Evolutionary conservation across 2,329 filamentous ascomycete genomes (phyloP).

Genomic region (Monilinia aucupariae): DNA sequence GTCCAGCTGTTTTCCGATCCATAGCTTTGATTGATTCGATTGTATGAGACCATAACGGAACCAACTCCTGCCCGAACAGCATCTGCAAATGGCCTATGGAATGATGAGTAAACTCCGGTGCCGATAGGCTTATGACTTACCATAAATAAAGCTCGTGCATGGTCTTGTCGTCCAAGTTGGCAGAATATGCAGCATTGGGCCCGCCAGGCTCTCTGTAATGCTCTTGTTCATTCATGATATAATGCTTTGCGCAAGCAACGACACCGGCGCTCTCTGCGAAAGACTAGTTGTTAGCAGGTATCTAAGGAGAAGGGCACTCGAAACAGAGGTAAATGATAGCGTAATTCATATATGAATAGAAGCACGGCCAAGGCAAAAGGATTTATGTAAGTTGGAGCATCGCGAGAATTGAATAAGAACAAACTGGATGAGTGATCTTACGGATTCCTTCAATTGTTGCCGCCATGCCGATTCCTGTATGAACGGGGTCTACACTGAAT

Average conservation of each 20-base stretch:
- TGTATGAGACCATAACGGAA: conserved; percentile 68
- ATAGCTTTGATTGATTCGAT: conserved; percentile 70
- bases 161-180: conserved; percentile 55
- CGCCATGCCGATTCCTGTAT: conserved; percentile 67
- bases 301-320: not conserved
- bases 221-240: conserved; percentile 65
- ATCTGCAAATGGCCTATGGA: conserved; percentile 44
- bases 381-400: not conserved
- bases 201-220: conserved; percentile 29
- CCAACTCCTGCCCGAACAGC: conserved; percentile 67
- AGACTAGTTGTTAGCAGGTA: not conserved
- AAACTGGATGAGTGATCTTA: not conserved
- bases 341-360: not conserved
- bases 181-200: conserved; percentile 54
- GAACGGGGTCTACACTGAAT: conserved; percentile 67
- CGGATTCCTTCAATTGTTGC: conserved; percentile 68
- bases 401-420: not conserved
- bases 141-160: conserved; percentile 57
- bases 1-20: conserved; percentile 72
- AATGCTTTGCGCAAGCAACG: conserved; percentile 78
- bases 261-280: conserved; percentile 63
- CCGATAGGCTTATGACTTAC: conserved; percentile 27
- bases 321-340: no score
- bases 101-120: conserved; percentile 14
- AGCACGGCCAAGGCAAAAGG: not conserved